Evolutionary conservation across 768 basidiomycete species (phyloP).

Genomic region (Austroboletus eburneus): DNA sequence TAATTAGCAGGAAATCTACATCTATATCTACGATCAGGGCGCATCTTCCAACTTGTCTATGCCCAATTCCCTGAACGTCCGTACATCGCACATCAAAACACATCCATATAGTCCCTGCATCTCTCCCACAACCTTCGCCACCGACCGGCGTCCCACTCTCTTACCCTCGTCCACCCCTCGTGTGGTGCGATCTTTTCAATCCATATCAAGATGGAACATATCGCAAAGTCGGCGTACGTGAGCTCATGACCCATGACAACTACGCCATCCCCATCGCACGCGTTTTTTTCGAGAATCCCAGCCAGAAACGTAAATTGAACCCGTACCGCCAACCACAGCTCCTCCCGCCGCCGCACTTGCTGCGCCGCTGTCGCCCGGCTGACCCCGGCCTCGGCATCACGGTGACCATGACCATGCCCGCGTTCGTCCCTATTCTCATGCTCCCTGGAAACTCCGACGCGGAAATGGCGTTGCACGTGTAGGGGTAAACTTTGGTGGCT

Average conservation of each 20-base stretch:
- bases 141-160: slow-evolving; percentile 64
- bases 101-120: slow-evolving; percentile 67
- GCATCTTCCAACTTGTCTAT: background rate
- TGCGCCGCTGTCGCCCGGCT: background rate
- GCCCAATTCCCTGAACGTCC: background rate
- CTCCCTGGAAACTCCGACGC: background rate
- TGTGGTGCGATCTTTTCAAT: slow-evolving; percentile 69
- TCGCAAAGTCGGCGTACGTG: slow-evolving; percentile 69
- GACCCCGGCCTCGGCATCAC: background rate
- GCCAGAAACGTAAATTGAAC: slow-evolving; percentile 67
- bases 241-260: slow-evolving; percentile 64
- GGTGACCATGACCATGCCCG: background rate
- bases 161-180: slow-evolving; percentile 67
- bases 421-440: background rate
- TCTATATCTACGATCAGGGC: background rate
- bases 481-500: slow-evolving; percentile 59
- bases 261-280: slow-evolving; percentile 55
- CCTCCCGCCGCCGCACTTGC: slow-evolving; percentile 46
- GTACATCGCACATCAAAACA: slow-evolving; percentile 33
- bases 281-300: slow-evolving; percentile 63
- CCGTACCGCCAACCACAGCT: slow-evolving; percentile 59
- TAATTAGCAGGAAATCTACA: no score
- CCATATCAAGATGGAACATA: slow-evolving; percentile 72
- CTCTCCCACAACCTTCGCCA: slow-evolving; percentile 62
- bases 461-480: slow-evolving; percentile 51